Conservation (phyloP, 495 filamentous ascomycete species). For the Aspergillus incahuasiensis region DNA sequence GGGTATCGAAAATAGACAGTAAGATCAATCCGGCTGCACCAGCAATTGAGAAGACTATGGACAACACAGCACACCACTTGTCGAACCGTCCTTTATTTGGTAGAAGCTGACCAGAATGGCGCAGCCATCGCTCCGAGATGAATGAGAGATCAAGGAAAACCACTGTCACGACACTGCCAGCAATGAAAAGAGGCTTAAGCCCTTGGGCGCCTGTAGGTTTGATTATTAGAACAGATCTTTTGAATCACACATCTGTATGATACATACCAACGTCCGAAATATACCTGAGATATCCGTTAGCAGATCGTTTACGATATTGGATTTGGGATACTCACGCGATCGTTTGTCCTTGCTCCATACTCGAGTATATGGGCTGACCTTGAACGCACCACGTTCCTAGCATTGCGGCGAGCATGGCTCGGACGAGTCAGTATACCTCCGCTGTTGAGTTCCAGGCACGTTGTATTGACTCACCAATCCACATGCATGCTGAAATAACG, state of each 20-base stretch:
- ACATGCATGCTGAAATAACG: conserved; percentile 70
- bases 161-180: conserved; percentile 72
- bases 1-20: conserved; percentile 80
- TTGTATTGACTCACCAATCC: conserved; percentile 56
- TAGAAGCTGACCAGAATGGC: conserved; percentile 67
- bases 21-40: conserved; percentile 78
- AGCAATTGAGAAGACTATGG: conserved; percentile 67
- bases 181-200: conserved; percentile 84
- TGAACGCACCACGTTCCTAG: conserved; percentile 63
- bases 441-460: neutral
- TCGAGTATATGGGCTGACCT: conserved; percentile 56
- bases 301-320: neutral
- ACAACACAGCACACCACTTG: conserved; percentile 62
- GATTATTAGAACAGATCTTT: too few relatives aligned
- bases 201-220: conserved; percentile 57
- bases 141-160: conserved; percentile 82
- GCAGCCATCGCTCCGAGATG: conserved; percentile 73
- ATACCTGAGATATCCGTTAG: conserved; percentile 25
- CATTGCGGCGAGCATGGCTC: conserved; percentile 66
- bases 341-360: conserved; percentile 58
- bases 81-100: conserved; percentile 64
- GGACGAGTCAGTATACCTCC: neutral
- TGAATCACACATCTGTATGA: too few relatives aligned
- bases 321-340: conserved; percentile 59
- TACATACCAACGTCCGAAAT: conserved; percentile 63